Conservation (phyloP, 169 alveolate genomes). For the Cryptosporidium meleagridis region DNA sequence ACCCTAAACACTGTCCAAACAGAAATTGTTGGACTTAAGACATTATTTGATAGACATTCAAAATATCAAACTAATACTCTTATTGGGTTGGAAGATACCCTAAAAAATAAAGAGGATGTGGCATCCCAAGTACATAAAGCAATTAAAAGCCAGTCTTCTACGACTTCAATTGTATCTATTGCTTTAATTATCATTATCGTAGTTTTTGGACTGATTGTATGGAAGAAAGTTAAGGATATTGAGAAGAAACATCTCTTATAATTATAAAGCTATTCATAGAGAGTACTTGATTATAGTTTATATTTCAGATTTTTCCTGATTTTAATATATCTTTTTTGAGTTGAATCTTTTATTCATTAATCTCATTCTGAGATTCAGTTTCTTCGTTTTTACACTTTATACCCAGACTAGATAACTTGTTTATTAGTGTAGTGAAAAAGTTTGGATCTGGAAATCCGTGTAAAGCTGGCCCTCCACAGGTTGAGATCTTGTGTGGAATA, state of each 20-base stretch:
- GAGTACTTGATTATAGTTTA: slow-evolving; percentile 3
- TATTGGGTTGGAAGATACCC: slow-evolving; percentile 59
- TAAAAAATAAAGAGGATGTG: slow-evolving; percentile 60
- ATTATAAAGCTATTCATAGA: slow-evolving; percentile 22
- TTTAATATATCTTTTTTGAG: neutral
- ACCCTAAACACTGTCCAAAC: slow-evolving; percentile 65
- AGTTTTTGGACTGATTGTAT: slow-evolving; percentile 77
- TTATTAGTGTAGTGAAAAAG: slow-evolving; percentile 2
- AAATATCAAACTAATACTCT: slow-evolving; percentile 78
- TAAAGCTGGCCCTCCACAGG: slow-evolving; percentile 74
- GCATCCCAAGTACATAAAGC: slow-evolving; percentile 75
- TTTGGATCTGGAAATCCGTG: slow-evolving; percentile 72
- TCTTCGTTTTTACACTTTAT: slow-evolving; percentile 25
- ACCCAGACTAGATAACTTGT: slow-evolving; percentile 46
- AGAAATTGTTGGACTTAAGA: slow-evolving; percentile 62
- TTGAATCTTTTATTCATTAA: neutral
- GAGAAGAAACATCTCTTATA: slow-evolving; percentile 81
- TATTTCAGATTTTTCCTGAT: neutral
- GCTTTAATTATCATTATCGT: slow-evolving; percentile 75
- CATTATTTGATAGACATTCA: slow-evolving; percentile 75
- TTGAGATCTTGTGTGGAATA: slow-evolving; percentile 66
- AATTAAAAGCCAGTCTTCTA: slow-evolving; percentile 76
- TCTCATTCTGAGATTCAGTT: neutral
- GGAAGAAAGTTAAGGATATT: slow-evolving; percentile 80
- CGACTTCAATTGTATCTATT: slow-evolving; percentile 75